Evolutionary conservation across 2,329 filamentous ascomycete species (phyloP), one percentile per base, ranked within the genome.

Genomic region (Lomentospora prolificans): DNA sequence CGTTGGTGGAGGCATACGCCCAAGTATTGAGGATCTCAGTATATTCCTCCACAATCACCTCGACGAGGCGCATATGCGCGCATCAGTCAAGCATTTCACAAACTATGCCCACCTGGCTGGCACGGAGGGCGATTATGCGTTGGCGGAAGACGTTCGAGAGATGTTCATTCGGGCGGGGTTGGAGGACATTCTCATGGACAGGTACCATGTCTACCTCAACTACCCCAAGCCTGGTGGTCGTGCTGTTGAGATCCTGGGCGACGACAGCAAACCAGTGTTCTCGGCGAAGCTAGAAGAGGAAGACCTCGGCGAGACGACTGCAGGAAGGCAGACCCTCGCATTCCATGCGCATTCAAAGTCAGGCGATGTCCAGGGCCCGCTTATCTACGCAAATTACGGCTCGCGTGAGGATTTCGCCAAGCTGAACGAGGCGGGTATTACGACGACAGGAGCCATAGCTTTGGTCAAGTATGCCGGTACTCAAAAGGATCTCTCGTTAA

Each of bases 341-440:
- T 99, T 96, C 66, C 92, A 97, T 67, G 94, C 89, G 1, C 84
- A 94, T 66, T 96, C 91, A 17, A 90, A 88, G 66, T 80, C 86
- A 0, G 94, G 91, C 46, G 87, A 94, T 64, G 90, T 92, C 36
- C 87, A 81, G 25, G 94, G 94, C 0, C 91, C 87, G 19, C 69
- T 97, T 48, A 81, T 99, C 1, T 99, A 96, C 67, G 92, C 87
- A 55, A 96, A 97, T 70, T 95, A 91, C 64, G 95, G 94, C 10
- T 87, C 89, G 46, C 80, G 84, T 53, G 84, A 89, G 46, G 94
- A 99, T 67, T 97, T 95, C 67, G 77, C 87, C 65, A 73, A 70
- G 55, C 73, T 99, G 27, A 74, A 79, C 57, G 83, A 90, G 55
- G 80, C 80, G 60, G 88, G 85, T 0, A 78, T 97, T 58, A 78